Base-by-base conservation (phyloP, 2,329 filamentous ascomycete species). In the Ophiostoma montium region DNA sequence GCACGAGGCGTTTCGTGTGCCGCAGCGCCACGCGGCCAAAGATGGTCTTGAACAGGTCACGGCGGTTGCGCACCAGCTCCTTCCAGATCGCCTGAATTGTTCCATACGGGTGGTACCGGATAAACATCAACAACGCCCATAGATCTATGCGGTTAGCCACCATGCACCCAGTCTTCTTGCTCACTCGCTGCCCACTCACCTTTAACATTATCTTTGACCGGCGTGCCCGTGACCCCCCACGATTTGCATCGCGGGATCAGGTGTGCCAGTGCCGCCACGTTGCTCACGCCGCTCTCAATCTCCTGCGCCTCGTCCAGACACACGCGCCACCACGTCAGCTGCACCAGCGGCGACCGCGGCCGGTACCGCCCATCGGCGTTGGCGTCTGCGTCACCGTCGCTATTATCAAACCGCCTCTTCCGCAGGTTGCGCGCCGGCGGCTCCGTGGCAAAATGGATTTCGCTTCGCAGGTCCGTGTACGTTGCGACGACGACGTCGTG, bases 221-320 rank as follows among this genome's bases (percentile, higher is more conserved):
- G 92, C 1, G 92, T 98, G 38, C 87, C 92, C 0, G 87, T 90
- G 36, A 98, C 80, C 13, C 84, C 88, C 92, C 92, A 96, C 2
- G 87, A 82, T 64, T 95, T 89, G 54, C 85, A 66, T 27, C 92
- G 76, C 41, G 90, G 88, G 53, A 98, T 82, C 23, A 83, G 69
- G 36, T 80, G 78, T 33, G 88, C 88, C 13, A 95, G 80, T 43
- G 74, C 77, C 1, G 92, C 89, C 27, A 90, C 86, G 56, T 86
- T 82, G 57, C 80, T 89, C 4, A 94, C 80, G 32, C 88, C 87
- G 55, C 78, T 90, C 61, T 96, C 90, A 38, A 96, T 80, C 84
- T 95, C 94, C 60, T 98, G 92, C 0, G 90, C 81, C 68, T 82
- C 88, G 51, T 84, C 81, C 1, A 84, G 70, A 48, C 79, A 80